A percentile compares a stretch with the other conserved stretches of the same genome.
These are phyloP conservation scores for Cladorrhinum sp. DNA, from an alignment of 2,329 filamentous ascomycete species.

Conservation along the genomic window DNA sequence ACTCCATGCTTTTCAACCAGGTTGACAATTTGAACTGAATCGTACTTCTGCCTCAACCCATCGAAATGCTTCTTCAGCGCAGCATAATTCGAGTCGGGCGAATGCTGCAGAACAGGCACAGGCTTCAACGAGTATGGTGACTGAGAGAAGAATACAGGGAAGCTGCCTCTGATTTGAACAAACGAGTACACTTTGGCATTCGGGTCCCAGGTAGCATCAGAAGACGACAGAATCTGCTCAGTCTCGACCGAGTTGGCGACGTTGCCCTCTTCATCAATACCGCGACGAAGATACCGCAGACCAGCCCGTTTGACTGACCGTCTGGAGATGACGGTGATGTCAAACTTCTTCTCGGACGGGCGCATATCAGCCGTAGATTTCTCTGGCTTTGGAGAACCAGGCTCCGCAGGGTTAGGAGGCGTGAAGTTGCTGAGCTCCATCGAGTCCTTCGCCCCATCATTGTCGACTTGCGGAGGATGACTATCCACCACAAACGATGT, in stretches of 20 bases:
- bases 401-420: slow-evolving; percentile 15
- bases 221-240: slow-evolving; percentile 80
- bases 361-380: slow-evolving; percentile 34
- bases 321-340: slow-evolving; percentile 89
- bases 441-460: slow-evolving; percentile 37
- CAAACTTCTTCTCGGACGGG: slow-evolving; percentile 56
- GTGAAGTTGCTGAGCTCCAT: slow-evolving; percentile 38
- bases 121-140: slow-evolving; percentile 92
- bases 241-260: slow-evolving; percentile 92
- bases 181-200: slow-evolving; percentile 72
- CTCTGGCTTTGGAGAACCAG: slow-evolving; percentile 27
- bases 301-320: slow-evolving; percentile 83
- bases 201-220: slow-evolving; percentile 56
- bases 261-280: slow-evolving; percentile 84
- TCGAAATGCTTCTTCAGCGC: slow-evolving; percentile 81
- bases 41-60: slow-evolving; percentile 67
- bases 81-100: slow-evolving; percentile 69
- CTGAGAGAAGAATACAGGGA: slow-evolving; percentile 93
- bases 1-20: slow-evolving; percentile 85
- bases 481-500: slow-evolving; percentile 71
- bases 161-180: slow-evolving; percentile 83
- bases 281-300: slow-evolving; percentile 82
- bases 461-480: slow-evolving; percentile 53
- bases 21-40: slow-evolving; percentile 72
- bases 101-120: slow-evolving; percentile 76